phyloP scores from a whole-genome alignment of 139 green algal genomes.

The Closterium sp. region DNA sequence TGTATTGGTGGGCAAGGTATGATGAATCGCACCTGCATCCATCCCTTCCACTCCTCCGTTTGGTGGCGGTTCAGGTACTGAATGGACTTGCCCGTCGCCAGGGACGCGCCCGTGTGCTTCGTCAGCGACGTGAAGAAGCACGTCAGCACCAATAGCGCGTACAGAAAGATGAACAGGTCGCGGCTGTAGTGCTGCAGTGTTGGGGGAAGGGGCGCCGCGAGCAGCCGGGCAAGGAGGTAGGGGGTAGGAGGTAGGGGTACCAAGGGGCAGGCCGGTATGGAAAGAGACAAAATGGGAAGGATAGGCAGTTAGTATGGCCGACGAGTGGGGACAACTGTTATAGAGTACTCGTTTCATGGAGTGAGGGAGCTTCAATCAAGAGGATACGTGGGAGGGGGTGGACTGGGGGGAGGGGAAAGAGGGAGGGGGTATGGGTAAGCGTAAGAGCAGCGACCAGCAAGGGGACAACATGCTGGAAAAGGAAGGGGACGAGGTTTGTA shows the following conservation, averaged over 20 bases:
- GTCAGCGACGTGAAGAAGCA: conserved; percentile 50
- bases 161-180: conserved; percentile 84
- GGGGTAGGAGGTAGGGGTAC: neutral
- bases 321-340: neutral
- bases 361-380: too few relatives aligned
- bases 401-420: neutral
- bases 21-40: conserved; percentile 57
- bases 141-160: conserved; percentile 53
- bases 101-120: conserved; percentile 35
- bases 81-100: conserved; percentile 57
- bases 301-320: neutral
- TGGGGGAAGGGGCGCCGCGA: neutral
- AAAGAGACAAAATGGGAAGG: neutral
- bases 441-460: neutral
- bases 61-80: conserved; percentile 86
- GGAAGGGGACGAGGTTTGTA: too few relatives aligned
- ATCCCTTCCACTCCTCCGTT: conserved; percentile 95
- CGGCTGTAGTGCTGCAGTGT: conserved; percentile 65
- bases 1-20: too few relatives aligned
- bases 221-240: neutral
- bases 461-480: neutral
- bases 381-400: too few relatives aligned
- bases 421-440: neutral
- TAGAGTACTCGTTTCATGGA: neutral
- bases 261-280: neutral